A percentile compares a stretch with the other conserved stretches of the same genome.
Conservation (phyloP, 1,139 yeast species). For the Candida anutae region DNA sequence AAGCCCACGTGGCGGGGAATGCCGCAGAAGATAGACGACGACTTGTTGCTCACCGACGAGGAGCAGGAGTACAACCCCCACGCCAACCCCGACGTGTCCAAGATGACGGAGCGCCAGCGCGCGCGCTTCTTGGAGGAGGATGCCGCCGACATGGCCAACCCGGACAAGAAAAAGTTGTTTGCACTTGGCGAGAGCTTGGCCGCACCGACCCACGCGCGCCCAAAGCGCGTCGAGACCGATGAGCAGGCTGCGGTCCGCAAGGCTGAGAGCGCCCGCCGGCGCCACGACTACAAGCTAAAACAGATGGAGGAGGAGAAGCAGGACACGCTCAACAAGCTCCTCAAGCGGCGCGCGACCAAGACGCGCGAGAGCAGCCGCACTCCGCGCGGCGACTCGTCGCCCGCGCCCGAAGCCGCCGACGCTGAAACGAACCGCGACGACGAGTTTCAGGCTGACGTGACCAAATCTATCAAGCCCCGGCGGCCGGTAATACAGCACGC, state of each 20-base stretch:
- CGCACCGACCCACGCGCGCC: constrained; percentile 16
- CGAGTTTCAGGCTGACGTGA: no score
- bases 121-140: constrained; percentile 36
- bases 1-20: constrained; percentile 5
- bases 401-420: constrained; percentile 6
- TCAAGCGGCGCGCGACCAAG: constrained; percentile 76
- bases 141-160: constrained; percentile 6
- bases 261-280: constrained; percentile 82
- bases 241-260: constrained; percentile 77
- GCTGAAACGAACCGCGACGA: constrained; percentile 13
- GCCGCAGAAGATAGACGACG: constrained; percentile 32
- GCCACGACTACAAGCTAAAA: constrained; percentile 79
- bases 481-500: constrained; percentile 30
- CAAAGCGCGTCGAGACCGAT: constrained; percentile 55
- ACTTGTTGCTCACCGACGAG: constrained; percentile 36
- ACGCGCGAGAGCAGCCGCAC: constrained; percentile 42
- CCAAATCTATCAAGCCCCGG: constrained; percentile 23
- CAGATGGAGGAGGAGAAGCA: constrained; percentile 86
- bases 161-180: no score
- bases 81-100: constrained; percentile 39
- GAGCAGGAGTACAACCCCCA: constrained; percentile 36
- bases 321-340: constrained; percentile 78
- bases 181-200: constrained; percentile 13
- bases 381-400: no score
- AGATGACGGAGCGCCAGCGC: constrained; percentile 59